phyloP scores from a whole-genome alignment of 441 rosid genomes.

The Eutrema salsugineum region DNA sequence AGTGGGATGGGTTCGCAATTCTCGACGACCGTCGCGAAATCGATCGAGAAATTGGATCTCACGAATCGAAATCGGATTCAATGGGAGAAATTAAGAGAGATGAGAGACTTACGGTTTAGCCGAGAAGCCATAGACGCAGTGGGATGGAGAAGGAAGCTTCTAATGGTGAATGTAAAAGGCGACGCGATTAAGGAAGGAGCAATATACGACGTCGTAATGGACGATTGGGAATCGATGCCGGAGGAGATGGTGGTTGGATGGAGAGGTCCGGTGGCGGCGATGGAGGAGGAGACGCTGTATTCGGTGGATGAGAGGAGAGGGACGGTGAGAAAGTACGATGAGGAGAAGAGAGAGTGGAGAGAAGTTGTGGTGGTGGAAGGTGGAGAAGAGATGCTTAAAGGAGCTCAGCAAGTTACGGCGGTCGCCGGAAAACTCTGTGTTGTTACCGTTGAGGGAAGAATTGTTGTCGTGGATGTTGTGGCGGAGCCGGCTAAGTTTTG shows the following conservation, averaged over 20 bases:
- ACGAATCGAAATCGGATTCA: background rate
- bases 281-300: conserved; percentile 47
- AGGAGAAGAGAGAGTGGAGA: conserved; percentile 41
- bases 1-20: conserved; percentile 44
- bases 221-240: conserved; percentile 51
- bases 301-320: conserved; percentile 49
- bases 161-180: conserved; percentile 61
- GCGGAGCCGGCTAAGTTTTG: conserved; percentile 37
- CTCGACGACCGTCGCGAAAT: conserved; percentile 38
- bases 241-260: conserved; percentile 52
- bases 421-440: conserved; percentile 43
- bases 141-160: conserved; percentile 44
- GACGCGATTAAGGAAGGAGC: conserved; percentile 47
- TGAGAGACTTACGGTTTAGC: conserved; percentile 52
- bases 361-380: conserved; percentile 28
- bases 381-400: conserved; percentile 35
- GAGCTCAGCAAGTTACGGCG: conserved; percentile 43
- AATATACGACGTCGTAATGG: conserved; percentile 35
- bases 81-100: conserved; percentile 40
- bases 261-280: conserved; percentile 53
- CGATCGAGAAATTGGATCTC: conserved; percentile 46
- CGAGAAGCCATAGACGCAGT: conserved; percentile 53
- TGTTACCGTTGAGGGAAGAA: conserved; percentile 27
- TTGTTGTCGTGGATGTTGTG: conserved; percentile 42
- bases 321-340: conserved; percentile 37